phyloP scores from a whole-genome alignment of 106 monocot genomes.

The Dendrobium nobile region DNA sequence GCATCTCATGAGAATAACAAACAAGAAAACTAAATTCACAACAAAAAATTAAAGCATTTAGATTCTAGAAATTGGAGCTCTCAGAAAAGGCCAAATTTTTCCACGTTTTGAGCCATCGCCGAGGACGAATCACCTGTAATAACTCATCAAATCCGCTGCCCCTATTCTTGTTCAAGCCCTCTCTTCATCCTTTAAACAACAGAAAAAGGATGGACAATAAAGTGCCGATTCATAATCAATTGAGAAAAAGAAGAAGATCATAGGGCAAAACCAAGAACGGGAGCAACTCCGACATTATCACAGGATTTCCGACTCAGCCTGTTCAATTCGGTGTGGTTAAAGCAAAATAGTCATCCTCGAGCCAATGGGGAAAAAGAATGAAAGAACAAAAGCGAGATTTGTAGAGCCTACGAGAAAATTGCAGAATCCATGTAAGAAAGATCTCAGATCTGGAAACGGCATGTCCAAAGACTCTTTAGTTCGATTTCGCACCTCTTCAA shows the following conservation, averaged over 20 bases:
- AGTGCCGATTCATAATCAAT: not conserved
- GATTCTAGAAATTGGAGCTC: not conserved
- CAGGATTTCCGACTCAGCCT: not conserved
- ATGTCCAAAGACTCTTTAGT: not conserved
- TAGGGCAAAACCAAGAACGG: not conserved
- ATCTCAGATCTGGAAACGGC: not conserved
- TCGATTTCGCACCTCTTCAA: not conserved
- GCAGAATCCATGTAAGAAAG: not conserved
- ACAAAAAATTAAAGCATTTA: no score
- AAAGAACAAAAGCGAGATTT: not conserved
- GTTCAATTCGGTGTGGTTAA: not conserved
- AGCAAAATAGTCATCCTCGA: not conserved
- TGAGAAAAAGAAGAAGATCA: not conserved
- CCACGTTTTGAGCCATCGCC: not conserved
- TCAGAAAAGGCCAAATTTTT: not conserved
- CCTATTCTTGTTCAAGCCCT: not conserved
- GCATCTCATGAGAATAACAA: no score
- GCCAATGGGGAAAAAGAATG: not conserved
- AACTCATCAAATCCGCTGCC: not conserved
- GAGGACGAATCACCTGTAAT: not conserved
- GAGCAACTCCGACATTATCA: not conserved
- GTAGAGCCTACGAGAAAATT: constrained; percentile 2
- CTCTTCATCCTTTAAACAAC: not conserved
- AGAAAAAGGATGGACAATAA: not conserved
- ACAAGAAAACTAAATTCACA: no score